Conservation (phyloP, 768 basidiomycete genomes). For the Postia placenta region DNA sequence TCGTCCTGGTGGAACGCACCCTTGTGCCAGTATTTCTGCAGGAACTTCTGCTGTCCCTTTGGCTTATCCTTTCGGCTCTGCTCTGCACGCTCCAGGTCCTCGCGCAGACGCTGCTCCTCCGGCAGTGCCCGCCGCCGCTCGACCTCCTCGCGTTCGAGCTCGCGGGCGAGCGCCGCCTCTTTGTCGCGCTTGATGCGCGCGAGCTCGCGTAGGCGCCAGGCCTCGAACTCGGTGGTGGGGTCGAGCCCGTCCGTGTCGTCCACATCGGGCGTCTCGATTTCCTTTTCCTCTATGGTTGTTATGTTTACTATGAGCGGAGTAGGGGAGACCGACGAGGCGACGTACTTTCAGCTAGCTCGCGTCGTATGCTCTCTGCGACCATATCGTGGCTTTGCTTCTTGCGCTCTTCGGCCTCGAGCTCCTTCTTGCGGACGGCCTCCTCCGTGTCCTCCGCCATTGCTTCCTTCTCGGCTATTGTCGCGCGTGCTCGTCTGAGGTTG, state of each 20-base stretch:
- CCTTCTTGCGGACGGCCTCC: constrained; percentile 62
- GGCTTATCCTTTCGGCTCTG: constrained; percentile 82
- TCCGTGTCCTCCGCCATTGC: constrained; percentile 67
- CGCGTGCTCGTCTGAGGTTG: constrained; percentile 72
- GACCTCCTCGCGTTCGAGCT: constrained; percentile 85
- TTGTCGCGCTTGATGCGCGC: constrained; percentile 92
- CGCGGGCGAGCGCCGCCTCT: constrained; percentile 75
- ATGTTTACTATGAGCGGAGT: neutral
- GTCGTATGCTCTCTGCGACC: constrained; percentile 88
- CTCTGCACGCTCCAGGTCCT: constrained; percentile 85
- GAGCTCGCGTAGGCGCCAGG: constrained; percentile 92
- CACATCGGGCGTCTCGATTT: constrained; percentile 76
- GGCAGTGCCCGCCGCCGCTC: constrained; percentile 89
- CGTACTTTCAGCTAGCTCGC: constrained; percentile 90
- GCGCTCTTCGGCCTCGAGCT: constrained; percentile 74
- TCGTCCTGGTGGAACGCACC: constrained; percentile 99
- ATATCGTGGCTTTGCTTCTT: constrained; percentile 86
- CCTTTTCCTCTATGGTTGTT: constrained; percentile 81
- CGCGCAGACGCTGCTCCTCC: constrained; percentile 86
- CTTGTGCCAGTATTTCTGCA: constrained; percentile 99
- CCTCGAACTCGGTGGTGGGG: constrained; percentile 86
- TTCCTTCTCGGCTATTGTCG: constrained; percentile 66
- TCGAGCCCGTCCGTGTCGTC: constrained; percentile 96
- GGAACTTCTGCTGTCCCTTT: constrained; percentile 85
- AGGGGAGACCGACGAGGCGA: constrained; percentile 8